Evolutionary conservation across 495 filamentous ascomycete species (phyloP).

Genomic region (Neurospora sp.): DNA sequence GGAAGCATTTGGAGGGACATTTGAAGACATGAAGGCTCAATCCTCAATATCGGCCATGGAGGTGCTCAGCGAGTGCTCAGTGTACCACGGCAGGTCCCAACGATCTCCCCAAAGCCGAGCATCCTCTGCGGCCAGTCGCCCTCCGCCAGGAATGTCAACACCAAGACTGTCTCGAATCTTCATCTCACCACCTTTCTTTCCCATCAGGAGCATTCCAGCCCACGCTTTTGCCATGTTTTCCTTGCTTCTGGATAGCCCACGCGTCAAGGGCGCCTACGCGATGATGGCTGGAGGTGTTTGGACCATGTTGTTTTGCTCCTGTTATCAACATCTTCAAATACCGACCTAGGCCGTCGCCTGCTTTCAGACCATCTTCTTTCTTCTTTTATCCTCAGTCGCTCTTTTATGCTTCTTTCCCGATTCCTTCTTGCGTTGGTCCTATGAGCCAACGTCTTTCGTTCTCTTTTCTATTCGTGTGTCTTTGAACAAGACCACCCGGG

Average conservation of each 20-base stretch:
- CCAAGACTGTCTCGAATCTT: slow-evolving; percentile 1
- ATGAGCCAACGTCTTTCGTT: slow-evolving; percentile 1
- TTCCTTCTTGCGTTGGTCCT: neutral
- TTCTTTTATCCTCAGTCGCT: neutral
- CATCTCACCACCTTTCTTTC: neutral
- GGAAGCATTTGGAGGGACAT: neutral
- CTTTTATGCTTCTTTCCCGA: neutral
- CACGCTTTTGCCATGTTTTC: neutral
- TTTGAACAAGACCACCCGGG: neutral
- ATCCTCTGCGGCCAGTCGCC: neutral
- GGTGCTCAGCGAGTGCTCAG: neutral
- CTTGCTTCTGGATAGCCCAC: neutral
- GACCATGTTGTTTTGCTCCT: neutral
- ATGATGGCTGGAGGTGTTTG: neutral
- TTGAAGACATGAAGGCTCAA: neutral
- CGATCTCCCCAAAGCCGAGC: neutral
- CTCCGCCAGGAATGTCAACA: neutral
- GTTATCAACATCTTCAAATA: slow-evolving; percentile 1
- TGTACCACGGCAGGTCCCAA: neutral
- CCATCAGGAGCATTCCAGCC: neutral
- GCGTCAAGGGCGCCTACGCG: neutral
- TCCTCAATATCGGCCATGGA: neutral
- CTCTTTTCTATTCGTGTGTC: neutral
- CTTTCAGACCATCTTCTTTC: neutral
- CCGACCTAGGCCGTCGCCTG: neutral